Conservation (phyloP, 208 protist species). For the Plasmodiophora brassicae region DNA sequence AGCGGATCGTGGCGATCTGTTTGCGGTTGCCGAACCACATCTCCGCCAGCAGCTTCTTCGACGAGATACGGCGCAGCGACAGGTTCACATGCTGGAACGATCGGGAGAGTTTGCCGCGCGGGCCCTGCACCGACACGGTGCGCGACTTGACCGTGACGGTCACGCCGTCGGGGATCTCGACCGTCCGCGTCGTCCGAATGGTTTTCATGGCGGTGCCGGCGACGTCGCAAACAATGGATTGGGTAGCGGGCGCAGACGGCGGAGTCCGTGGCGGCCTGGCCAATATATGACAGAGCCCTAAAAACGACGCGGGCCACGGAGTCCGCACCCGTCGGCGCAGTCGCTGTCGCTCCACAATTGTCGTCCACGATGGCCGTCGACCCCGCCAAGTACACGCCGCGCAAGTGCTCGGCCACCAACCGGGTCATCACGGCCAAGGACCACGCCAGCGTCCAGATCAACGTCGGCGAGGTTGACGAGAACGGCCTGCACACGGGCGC, state of each 20-base stretch:
- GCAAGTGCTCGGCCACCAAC: constrained; percentile 38
- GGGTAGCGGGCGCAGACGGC: background rate
- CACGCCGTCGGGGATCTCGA: constrained; percentile 57
- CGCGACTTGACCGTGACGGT: constrained; percentile 68
- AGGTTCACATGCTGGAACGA: constrained; percentile 83
- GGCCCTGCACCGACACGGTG: constrained; percentile 85
- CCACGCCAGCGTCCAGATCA: constrained; percentile 43
- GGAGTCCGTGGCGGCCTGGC: background rate
- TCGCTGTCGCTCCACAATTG: background rate
- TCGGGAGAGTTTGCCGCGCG: constrained; percentile 83
- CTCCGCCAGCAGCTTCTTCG: constrained; percentile 61
- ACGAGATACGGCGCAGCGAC: constrained; percentile 63
- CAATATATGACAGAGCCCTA: background rate
- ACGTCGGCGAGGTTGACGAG: constrained; percentile 41
- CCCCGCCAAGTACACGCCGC: background rate
- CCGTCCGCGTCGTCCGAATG: constrained; percentile 5
- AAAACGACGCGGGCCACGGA: background rate
- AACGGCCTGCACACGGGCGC: constrained; percentile 20
- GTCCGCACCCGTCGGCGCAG: background rate
- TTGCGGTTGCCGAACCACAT: constrained; percentile 91
- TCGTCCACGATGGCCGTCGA: background rate
- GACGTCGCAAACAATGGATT: background rate
- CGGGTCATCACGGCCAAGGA: constrained; percentile 39
- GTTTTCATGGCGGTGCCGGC: constrained; percentile 20
- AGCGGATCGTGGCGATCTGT: constrained; percentile 86